Percentiles rank a stretch among this genome's conserved stretches.
Conservation (phyloP, 163 green algal species). For the Chlamydomonas reinhardtii region DNA sequence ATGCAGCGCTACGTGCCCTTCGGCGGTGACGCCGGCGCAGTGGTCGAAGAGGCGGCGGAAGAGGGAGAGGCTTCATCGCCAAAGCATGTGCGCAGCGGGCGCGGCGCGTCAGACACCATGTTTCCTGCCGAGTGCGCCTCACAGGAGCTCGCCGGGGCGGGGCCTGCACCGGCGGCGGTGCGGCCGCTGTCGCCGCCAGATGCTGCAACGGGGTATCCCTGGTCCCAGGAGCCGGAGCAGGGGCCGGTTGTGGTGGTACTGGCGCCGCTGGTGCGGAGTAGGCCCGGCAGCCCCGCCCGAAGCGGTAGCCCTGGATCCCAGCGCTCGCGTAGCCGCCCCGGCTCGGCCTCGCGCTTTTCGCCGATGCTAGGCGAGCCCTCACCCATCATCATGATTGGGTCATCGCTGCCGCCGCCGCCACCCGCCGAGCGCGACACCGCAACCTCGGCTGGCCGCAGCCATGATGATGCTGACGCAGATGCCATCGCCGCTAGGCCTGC, state of each 20-base stretch:
- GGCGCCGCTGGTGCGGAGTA: not conserved
- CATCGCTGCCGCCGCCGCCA: too few species aligned
- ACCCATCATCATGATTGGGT: too few species aligned
- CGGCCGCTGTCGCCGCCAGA: too few species aligned
- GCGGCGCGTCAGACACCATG: not conserved
- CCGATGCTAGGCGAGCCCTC: too few species aligned
- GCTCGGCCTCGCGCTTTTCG: too few species aligned
- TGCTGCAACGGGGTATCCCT: too few species aligned
- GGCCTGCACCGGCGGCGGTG: too few species aligned
- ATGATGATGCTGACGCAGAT: not conserved
- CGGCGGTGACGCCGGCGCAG: constrained; percentile 4
- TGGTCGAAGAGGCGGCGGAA: constrained; percentile 1
- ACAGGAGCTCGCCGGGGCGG: too few species aligned
- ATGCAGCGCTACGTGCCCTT: constrained; percentile 16
- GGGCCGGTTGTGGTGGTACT: not conserved
- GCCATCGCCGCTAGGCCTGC: too few species aligned
- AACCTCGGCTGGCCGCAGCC: too few species aligned
- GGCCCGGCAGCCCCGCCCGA: not conserved
- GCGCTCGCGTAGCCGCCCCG: not conserved
- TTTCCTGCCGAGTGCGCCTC: too few species aligned
- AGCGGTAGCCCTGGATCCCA: not conserved
- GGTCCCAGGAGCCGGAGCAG: not conserved
- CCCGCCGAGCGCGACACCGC: too few species aligned
- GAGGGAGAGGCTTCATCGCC: not conserved
- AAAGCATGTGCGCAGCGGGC: not conserved